Evolutionary conservation across 2,329 filamentous ascomycete species (phyloP), one percentile per base, ranked within the genome.

Genomic region (Aspergillus puulaauensis): DNA sequence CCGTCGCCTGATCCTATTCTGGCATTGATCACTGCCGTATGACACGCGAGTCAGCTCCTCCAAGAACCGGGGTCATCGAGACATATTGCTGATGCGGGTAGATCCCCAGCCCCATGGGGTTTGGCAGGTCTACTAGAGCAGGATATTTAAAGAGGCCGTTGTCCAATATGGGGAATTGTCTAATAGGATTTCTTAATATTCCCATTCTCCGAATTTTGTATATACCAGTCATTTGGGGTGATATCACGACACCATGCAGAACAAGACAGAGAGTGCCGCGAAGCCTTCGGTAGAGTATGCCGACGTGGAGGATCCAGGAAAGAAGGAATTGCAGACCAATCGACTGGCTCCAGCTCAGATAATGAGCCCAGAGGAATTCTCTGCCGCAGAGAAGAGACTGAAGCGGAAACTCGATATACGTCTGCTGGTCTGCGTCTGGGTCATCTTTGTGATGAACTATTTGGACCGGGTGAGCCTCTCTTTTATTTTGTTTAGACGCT

Each of bases 371-470:
- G 48, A 51, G 33, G 31, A 51, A 19, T 51, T 51, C 15, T 35
- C 48, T 39, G 35, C 19, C 9, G 35, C 19, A 21, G 48, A 51
- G 33, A 51, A 51, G n/a, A 40, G 37, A 17, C 33, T 51, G 33
- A 40, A 51, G 21, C 35, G 48, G 1, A 51, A 51, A 19, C 31
- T 51, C 3, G 48, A 51, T 33, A 19, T 51, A 39, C 48, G 48
- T 2, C 17, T 51, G 31, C 17, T 51, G 48, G 14, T 23, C 4
- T 51, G 33, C 23, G 33, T 51, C 12, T 51, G 48, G 48, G 31
- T 51, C n/a, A 51, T 51, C 35, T 51, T 51, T 15, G 48, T 51
- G 4, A 51, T 51, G 48, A 51, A 51, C 48, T 51, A 51, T n/a
- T 17, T 51, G 5, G 48, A 51, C 33, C 48, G 48, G 14, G 48